phyloP scores from a whole-genome alignment of 208 protist species.

The Acanthamoeba sp. region DNA sequence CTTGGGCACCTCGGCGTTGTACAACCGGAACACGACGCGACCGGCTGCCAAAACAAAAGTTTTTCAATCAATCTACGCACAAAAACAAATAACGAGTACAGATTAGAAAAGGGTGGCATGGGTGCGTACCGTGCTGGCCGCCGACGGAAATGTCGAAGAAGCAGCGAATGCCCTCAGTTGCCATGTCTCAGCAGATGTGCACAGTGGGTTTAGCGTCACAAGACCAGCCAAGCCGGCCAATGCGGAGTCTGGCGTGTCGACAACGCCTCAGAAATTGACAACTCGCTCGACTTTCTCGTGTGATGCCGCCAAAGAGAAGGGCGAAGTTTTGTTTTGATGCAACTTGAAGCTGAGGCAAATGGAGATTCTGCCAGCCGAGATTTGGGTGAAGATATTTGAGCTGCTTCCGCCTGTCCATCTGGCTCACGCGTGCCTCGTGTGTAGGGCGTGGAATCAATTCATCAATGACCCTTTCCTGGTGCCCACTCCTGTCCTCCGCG shows the following conservation, averaged over 20 bases:
- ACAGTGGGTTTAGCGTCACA: too few relatives aligned
- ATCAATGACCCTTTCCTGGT: conserved; percentile 25
- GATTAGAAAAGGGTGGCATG: too few relatives aligned
- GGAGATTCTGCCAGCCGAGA: neutral
- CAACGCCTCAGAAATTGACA: neutral
- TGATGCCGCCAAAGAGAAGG: too few relatives aligned
- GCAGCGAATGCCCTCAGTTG: conserved; percentile 26
- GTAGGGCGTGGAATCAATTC: neutral
- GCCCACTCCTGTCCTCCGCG: too few relatives aligned
- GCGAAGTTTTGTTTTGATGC: neutral
- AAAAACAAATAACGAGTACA: too few relatives aligned
- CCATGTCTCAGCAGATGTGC: neutral
- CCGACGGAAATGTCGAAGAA: conserved; percentile 46
- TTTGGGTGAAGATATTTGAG: conserved; percentile 4
- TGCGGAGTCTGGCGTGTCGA: too few relatives aligned
- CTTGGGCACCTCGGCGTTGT: conserved; percentile 79
- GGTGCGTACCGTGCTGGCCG: neutral
- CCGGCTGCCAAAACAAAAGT: neutral
- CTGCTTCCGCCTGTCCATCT: neutral
- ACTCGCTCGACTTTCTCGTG: neutral
- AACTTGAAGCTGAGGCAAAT: neutral
- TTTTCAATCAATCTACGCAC: too few relatives aligned
- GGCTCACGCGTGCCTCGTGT: neutral
- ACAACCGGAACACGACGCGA: conserved; percentile 64
- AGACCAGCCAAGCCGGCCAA: too few relatives aligned